Percentiles rank a stretch among this genome's conserved stretches.
Evolutionary conservation across 1,139 yeast genomes (phyloP).

Genomic region (Saccharomyces hybrid): DNA sequence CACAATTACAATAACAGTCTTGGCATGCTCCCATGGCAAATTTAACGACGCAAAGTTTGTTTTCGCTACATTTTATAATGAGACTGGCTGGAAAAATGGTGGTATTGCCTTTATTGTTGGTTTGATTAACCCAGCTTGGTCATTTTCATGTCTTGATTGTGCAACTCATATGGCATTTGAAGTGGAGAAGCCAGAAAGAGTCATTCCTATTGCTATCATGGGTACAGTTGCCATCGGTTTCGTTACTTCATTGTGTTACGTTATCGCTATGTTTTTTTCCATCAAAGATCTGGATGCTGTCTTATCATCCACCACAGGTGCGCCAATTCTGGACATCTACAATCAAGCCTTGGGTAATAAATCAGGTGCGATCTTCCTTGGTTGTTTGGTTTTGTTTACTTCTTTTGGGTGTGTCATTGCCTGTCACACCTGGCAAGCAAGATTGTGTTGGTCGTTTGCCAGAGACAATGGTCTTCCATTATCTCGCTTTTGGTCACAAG

Average conservation of each 20-base stretch:
- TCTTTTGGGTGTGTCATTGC: constrained; percentile 65
- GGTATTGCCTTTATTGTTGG: constrained; percentile 62
- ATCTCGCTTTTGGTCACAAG: constrained; percentile 40
- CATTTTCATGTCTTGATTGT: constrained; percentile 57
- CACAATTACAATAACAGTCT: constrained; percentile 48
- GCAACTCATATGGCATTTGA: constrained; percentile 70
- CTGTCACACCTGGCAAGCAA: constrained; percentile 70
- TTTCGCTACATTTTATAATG: constrained; percentile 51
- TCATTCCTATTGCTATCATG: constrained; percentile 55
- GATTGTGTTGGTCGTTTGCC: constrained; percentile 70
- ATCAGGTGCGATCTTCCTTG: constrained; percentile 54
- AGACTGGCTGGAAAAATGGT: constrained; percentile 55
- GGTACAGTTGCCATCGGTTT: constrained; percentile 63
- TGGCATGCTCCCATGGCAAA: constrained; percentile 48
- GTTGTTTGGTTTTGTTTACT: constrained; percentile 49
- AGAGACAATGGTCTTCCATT: constrained; percentile 55
- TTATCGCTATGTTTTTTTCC: constrained; percentile 56
- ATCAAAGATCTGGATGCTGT: constrained; percentile 44
- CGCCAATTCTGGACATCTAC: constrained; percentile 56
- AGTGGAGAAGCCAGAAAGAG: constrained; percentile 48
- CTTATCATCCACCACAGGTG: constrained; percentile 44
- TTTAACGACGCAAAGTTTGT: constrained; percentile 53
- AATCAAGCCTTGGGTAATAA: constrained; percentile 48
- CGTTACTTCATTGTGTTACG: constrained; percentile 50
- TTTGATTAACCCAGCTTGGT: constrained; percentile 61